Base-by-base conservation (phyloP, 225 moss, liverwort and hornwort genomes). In the Physcomitrium patens region DNA sequence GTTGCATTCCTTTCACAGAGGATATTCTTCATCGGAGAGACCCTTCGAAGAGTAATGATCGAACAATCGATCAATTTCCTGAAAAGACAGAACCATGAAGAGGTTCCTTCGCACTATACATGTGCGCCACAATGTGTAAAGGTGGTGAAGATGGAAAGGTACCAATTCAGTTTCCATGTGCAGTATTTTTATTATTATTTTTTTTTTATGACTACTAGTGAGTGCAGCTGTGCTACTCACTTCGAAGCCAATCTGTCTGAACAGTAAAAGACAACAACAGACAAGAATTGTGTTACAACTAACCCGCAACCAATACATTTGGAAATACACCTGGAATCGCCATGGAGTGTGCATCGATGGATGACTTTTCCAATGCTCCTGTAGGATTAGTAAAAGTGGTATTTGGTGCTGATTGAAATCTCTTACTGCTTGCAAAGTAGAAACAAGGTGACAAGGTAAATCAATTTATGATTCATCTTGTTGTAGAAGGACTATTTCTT, bases 51-150 rank as follows among this genome's bases (percentile, higher is more conserved):
- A 37, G 31, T 7, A 7, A 37, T 37, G 31, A 37, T 37, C 31
- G 31, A 37, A 31, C 52, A 69, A 74, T 37, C 65, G 42, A 54
- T 78, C n/a, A n/a, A n/a, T 70, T 79, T 79, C 76, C 83, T 68
- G 76, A 58, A 76, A 76, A 79, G 79, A 76, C 68, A 72, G 54
- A 76, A 76, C 79, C 83, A 75, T 82, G 82, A 77, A 82, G 44
- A 59, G 55, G 63, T 42, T 41, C 24, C 55, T 69, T 82, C 64
- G 64, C 82, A 78, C 37, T 56, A 44, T 11, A 42, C 24, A 60
- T 59, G 68, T 14, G 71, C 67, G 42, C 67, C 47, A 61, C 62
- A 47, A 22, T 4, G 9, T 67, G 50, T 24, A 57, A 26, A 27
- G 37, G 43, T 72, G 60, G 67, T 51, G 73, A 64, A 54, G 67